phyloP scores from a whole-genome alignment of 2,329 filamentous ascomycete genomes.

The Macrophomina pseudophaseolina region DNA sequence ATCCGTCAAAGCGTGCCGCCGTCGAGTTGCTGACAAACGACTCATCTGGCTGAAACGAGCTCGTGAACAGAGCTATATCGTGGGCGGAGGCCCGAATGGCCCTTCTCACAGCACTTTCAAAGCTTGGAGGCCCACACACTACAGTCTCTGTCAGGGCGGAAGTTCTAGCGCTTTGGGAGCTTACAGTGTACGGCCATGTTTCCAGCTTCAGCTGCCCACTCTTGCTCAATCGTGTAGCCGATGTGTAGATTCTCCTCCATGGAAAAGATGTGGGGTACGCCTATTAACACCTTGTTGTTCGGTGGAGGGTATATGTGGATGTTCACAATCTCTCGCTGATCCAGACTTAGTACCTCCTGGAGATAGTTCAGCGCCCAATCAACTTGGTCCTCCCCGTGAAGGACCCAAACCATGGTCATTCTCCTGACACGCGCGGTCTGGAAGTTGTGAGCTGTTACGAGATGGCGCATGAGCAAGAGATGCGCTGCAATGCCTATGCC shows the following conservation, averaged over 20 bases:
- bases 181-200: slow-evolving; percentile 28
- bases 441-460: slow-evolving; percentile 27
- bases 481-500: slow-evolving; percentile 30
- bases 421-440: slow-evolving; percentile 28
- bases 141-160: neutral
- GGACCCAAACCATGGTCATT: slow-evolving; percentile 28
- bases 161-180: neutral
- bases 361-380: slow-evolving; percentile 24
- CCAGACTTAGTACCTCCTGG: slow-evolving; percentile 2
- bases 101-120: slow-evolving; percentile 28
- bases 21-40: neutral
- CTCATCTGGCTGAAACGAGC: slow-evolving; percentile 28
- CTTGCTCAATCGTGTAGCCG: slow-evolving; percentile 19
- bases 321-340: slow-evolving; percentile 21
- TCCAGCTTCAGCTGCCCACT: slow-evolving; percentile 8
- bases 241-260: neutral
- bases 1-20: neutral
- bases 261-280: slow-evolving; percentile 1
- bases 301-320: neutral
- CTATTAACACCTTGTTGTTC: neutral
- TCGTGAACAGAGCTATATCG: slow-evolving; percentile 26
- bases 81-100: slow-evolving; percentile 16
- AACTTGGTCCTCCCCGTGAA: slow-evolving; percentile 26
- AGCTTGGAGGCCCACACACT: slow-evolving; percentile 29
- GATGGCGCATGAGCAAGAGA: slow-evolving; percentile 25